A percentile compares a stretch with the other conserved stretches of the same genome.
Conservation (phyloP, 2,329 filamentous ascomycete genomes). For the Raffaelea deltoideospora region DNA sequence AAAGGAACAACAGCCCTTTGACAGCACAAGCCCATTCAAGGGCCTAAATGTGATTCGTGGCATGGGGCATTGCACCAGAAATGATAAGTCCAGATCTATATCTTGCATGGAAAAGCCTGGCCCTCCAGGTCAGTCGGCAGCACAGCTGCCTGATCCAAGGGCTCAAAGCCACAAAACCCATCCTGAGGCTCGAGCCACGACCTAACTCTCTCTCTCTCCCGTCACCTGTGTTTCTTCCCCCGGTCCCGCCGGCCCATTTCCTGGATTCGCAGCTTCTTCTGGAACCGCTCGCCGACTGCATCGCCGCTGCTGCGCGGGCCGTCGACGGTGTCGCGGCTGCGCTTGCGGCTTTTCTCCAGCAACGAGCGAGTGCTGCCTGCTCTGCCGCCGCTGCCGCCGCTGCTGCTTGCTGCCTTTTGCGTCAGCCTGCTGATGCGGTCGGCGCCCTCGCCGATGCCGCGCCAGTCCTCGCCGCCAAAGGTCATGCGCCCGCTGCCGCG, state of each 20-base stretch:
- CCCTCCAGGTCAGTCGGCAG: too few species aligned
- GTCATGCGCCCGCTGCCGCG: constrained; percentile 45
- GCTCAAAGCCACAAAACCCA: too few species aligned
- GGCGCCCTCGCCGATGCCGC: constrained; percentile 66
- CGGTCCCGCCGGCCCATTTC: constrained; percentile 30
- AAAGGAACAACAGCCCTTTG: too few species aligned
- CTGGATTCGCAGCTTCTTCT: constrained; percentile 48
- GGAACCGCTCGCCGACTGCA: constrained; percentile 60
- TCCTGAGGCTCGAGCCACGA: too few species aligned
- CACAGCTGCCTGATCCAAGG: too few species aligned
- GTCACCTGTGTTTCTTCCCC: too few species aligned
- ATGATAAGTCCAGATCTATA: too few species aligned
- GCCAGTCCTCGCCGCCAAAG: constrained; percentile 87
- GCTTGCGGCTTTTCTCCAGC: constrained; percentile 77
- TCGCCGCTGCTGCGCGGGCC: constrained; percentile 49
- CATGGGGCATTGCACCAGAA: too few species aligned
- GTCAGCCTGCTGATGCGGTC: constrained; percentile 79
- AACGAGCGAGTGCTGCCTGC: constrained; percentile 42
- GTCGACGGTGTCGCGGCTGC: constrained; percentile 52
- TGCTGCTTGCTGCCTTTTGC: constrained; percentile 42
- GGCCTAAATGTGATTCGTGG: too few species aligned
- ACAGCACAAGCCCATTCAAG: too few species aligned
- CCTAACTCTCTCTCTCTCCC: background rate
- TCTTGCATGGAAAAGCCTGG: too few species aligned
- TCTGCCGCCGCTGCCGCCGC: constrained; percentile 32